Conservation (phyloP, 768 basidiomycete genomes). For the Termitomyces sp. region DNA sequence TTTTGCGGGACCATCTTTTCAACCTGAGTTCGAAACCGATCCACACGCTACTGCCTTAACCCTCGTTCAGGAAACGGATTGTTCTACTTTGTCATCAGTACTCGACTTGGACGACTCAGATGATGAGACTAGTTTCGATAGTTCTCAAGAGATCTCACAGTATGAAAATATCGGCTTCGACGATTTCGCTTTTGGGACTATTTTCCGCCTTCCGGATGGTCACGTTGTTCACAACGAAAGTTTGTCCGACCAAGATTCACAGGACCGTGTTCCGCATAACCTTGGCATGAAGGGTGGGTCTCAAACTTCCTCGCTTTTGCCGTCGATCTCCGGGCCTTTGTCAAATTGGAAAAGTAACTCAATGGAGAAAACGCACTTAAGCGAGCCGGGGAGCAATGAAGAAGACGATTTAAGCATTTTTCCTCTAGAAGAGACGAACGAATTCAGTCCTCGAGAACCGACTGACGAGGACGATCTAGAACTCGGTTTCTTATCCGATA, state of each 20-base stretch:
- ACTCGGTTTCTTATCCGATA: slow-evolving; percentile 12
- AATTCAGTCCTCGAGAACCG: background rate
- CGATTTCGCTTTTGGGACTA: background rate
- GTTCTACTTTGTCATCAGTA: background rate
- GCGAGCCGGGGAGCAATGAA: background rate
- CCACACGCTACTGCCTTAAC: background rate
- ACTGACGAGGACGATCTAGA: slow-evolving; percentile 11
- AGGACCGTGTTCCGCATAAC: slow-evolving; percentile 3
- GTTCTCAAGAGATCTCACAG: slow-evolving; percentile 4
- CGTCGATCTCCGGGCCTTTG: slow-evolving; percentile 5
- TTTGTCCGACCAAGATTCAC: slow-evolving; percentile 4
- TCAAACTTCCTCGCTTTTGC: slow-evolving; percentile 7
- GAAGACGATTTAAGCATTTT: background rate
- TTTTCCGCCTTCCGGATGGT: slow-evolving; percentile 4
- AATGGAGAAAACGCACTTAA: background rate
- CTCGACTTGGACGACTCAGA: slow-evolving; percentile 13
- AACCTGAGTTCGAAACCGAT: background rate
- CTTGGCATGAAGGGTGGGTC: slow-evolving; percentile 4
- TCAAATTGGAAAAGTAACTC: background rate
- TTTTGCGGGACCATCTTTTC: background rate
- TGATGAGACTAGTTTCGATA: background rate
- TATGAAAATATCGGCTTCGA: background rate
- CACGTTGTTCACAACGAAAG: slow-evolving; percentile 10
- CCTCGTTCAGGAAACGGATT: background rate
- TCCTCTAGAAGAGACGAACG: background rate